Base-by-base conservation (phyloP, 129 eudicot species). In the Pseudognaphalium luteoalbum region DNA sequence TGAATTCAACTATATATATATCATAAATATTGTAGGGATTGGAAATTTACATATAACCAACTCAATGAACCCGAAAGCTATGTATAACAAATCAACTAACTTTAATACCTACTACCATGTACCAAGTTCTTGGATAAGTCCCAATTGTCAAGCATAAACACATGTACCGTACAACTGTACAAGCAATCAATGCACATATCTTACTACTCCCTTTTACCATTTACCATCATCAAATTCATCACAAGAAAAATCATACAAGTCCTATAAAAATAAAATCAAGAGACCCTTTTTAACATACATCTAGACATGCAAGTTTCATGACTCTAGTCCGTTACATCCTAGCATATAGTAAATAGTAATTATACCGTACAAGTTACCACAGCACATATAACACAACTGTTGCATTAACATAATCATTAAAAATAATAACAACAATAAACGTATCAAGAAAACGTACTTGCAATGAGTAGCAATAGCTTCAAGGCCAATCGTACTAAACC, bases 401-500 rank as follows among this genome's bases (percentile, higher is more conserved):
- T 33, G 37, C 72, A 76, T 33, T 76, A 11, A 66, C 34, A 12
- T 3, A 17, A 28, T n/a, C n/a, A n/a, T 28, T n/a, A 7, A 34
- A 29, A 51, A 67, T 2, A 62, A 28, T 14, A 62, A 62, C 2
- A 12, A 64, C 6, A 29, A 6, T 21, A 21, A 51, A 32, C 3
- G 2, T 2, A 32, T 1, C 20, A 6, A 61, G 37, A 51, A 72
- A 50, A 17, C 87, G 63, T 76, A 92, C 97, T 82, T 86, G 97
- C 93, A 92, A 66, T 89, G 75, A 68, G 96, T 86, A 50, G 93
- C 96, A 81, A 89, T 81, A 54, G 91, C 82, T 80, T 86, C 85
- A 54, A 92, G 82, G 16, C 97, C 97, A 68, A 85, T 74, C 71
- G 92, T 90, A 77, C 83, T 87, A 62, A 92, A 92, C 51, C 97